Conservation (phyloP, 257 asterid species). For the Henckelia pumila region DNA sequence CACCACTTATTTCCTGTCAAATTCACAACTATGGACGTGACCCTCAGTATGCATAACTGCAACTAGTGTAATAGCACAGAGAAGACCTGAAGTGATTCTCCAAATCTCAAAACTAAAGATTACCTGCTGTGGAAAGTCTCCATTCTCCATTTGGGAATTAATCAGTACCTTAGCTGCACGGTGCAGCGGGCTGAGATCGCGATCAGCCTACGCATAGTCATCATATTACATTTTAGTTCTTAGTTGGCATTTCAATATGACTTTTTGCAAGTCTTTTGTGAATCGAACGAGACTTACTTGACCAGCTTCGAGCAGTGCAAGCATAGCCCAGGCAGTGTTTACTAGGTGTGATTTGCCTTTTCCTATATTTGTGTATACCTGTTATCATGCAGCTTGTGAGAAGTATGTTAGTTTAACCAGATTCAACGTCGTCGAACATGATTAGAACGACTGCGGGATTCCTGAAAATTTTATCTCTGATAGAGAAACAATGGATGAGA, state of each 20-base stretch:
- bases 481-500: too few species aligned
- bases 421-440: too few species aligned
- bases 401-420: neutral
- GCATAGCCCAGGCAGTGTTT: slow-evolving; percentile 74
- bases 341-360: slow-evolving; percentile 50
- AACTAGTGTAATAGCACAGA: too few species aligned
- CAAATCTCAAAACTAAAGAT: neutral
- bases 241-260: neutral
- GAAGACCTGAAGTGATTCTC: too few species aligned
- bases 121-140: slow-evolving; percentile 90
- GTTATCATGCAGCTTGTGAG: slow-evolving; percentile 1
- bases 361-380: slow-evolving; percentile 57
- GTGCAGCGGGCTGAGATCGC: slow-evolving; percentile 59
- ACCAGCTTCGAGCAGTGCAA: slow-evolving; percentile 67
- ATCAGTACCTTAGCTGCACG: slow-evolving; percentile 59
- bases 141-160: slow-evolving; percentile 63
- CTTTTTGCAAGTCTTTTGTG: neutral
- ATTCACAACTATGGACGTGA: neutral
- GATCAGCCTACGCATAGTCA: slow-evolving; percentile 38
- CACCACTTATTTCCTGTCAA: slow-evolving; percentile 67
- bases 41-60: too few species aligned
- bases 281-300: slow-evolving; percentile 40
- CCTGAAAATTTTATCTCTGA: too few species aligned
- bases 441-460: too few species aligned
- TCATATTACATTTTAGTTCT: neutral